A percentile compares a stretch with the other conserved stretches of the same genome.
Evolutionary conservation across 768 basidiomycete species (phyloP).

Genomic region (Boletus subparvulus): DNA sequence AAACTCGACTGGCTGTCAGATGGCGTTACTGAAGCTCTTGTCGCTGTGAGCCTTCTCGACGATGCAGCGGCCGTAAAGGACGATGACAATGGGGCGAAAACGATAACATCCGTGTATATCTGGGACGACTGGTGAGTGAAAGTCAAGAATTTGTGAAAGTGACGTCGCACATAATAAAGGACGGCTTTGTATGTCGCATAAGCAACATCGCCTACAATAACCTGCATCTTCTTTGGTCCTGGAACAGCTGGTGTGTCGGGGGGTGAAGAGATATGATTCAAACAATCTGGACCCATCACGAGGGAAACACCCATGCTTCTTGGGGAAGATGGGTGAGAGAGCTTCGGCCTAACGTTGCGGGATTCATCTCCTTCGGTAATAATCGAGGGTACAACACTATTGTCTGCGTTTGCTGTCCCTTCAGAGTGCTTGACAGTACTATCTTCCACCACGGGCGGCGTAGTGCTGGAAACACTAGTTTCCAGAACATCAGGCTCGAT

Average conservation of each 20-base stretch:
- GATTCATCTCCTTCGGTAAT: slow-evolving; percentile 10
- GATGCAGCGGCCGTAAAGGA: slow-evolving; percentile 43
- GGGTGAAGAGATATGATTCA: not conserved
- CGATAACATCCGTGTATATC: slow-evolving; percentile 84
- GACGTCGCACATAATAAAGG: slow-evolving; percentile 68
- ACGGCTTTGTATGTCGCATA: slow-evolving; percentile 64
- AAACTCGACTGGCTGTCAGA: slow-evolving; percentile 38
- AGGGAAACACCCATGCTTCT: slow-evolving; percentile 26
- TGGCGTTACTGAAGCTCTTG: slow-evolving; percentile 20
- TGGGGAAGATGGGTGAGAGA: slow-evolving; percentile 43
- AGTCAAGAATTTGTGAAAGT: not conserved
- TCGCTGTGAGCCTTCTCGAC: slow-evolving; percentile 9
- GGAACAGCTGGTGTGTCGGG: slow-evolving; percentile 13
- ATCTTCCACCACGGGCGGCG: slow-evolving; percentile 6
- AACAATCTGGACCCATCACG: slow-evolving; percentile 12
- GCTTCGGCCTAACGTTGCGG: slow-evolving; percentile 34
- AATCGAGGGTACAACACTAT: not conserved
- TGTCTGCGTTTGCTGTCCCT: not conserved
- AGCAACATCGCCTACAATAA: slow-evolving; percentile 57
- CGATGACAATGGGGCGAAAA: slow-evolving; percentile 83
- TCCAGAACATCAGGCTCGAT: slow-evolving; percentile 24
- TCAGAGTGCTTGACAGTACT: not conserved
- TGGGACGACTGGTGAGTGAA: slow-evolving; percentile 28
- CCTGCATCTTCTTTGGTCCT: slow-evolving; percentile 52
- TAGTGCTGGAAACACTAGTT: not conserved